A percentile compares a stretch with the other conserved stretches of the same genome.
These are phyloP conservation scores for Wickerhamiella qilinensis DNA, from an alignment of 805 yeast species.

Conservation along the genomic window DNA sequence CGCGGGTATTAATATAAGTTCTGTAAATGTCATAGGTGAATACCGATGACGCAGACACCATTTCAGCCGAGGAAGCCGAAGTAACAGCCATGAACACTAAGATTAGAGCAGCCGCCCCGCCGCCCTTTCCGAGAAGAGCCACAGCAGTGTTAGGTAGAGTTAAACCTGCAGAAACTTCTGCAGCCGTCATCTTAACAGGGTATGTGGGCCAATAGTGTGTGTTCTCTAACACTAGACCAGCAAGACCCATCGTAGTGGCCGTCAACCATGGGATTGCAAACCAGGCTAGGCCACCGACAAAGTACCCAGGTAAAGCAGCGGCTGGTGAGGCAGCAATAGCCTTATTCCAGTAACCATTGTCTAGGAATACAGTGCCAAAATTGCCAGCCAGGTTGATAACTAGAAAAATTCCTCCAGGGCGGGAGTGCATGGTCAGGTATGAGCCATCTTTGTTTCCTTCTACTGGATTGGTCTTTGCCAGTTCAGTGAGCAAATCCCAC, in stretches of 20 bases:
- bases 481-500: constrained; percentile 51
- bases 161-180: constrained; percentile 67
- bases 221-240: constrained; percentile 56
- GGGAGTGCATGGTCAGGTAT: constrained; percentile 73
- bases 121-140: constrained; percentile 72
- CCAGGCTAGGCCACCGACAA: constrained; percentile 82
- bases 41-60: constrained; percentile 74
- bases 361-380: constrained; percentile 77
- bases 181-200: constrained; percentile 47
- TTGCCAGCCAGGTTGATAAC: constrained; percentile 81
- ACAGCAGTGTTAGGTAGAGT: constrained; percentile 55
- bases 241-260: constrained; percentile 78
- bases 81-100: constrained; percentile 86
- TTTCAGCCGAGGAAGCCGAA: constrained; percentile 81
- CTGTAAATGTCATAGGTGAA: constrained; percentile 77
- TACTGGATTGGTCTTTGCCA: constrained; percentile 45
- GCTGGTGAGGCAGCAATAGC: constrained; percentile 76
- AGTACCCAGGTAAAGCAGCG: constrained; percentile 75
- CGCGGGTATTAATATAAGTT: constrained; percentile 62
- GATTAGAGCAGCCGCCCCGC: constrained; percentile 68
- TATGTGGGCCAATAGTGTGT: constrained; percentile 66
- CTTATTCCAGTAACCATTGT: constrained; percentile 78
- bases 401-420: constrained; percentile 75
- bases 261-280: constrained; percentile 74
- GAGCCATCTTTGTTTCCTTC: constrained; percentile 75